Evolutionary conservation across 306 rosid species (phyloP).

Genomic region (Quillaja saponaria): DNA sequence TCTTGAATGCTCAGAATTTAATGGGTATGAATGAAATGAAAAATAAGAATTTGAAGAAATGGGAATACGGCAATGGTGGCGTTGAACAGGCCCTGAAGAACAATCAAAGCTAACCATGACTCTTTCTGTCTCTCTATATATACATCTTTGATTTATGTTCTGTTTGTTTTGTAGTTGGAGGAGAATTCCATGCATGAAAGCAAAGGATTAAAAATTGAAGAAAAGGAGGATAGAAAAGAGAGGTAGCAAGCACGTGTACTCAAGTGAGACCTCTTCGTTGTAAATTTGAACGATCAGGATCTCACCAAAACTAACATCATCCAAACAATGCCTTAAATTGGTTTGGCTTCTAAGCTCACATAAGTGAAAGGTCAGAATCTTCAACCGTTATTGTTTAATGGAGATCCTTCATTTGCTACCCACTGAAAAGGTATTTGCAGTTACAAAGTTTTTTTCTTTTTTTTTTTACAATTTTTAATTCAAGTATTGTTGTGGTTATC

Average conservation of each 20-base stretch:
- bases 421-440: conserved; percentile 38
- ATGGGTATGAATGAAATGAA: conserved; percentile 17
- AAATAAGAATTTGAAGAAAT: conserved; percentile 39
- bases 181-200: conserved; percentile 97
- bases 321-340: conserved; percentile 46
- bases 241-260: conserved; percentile 77
- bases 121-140: conserved; percentile 28
- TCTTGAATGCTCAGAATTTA: conserved; percentile 36
- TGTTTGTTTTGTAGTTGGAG: conserved; percentile 51
- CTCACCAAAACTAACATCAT: conserved; percentile 36
- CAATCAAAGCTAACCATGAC: conserved; percentile 50
- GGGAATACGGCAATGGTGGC: conserved; percentile 34
- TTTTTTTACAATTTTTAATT: too few relatives aligned
- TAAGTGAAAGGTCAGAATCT: conserved; percentile 46
- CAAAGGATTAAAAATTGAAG: conserved; percentile 39
- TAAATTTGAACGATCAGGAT: conserved; percentile 58
- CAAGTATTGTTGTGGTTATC: background rate
- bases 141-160: conserved; percentile 2
- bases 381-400: conserved; percentile 34
- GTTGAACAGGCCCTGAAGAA: conserved; percentile 43
- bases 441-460: conserved; percentile 21
- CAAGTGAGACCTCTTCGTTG: conserved; percentile 46
- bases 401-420: conserved; percentile 22
- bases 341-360: conserved; percentile 37
- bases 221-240: conserved; percentile 43